Percentiles rank a stretch among this genome's conserved stretches.
phyloP scores from a whole-genome alignment of 345 rosid species.

The Hypericum perforatum region DNA sequence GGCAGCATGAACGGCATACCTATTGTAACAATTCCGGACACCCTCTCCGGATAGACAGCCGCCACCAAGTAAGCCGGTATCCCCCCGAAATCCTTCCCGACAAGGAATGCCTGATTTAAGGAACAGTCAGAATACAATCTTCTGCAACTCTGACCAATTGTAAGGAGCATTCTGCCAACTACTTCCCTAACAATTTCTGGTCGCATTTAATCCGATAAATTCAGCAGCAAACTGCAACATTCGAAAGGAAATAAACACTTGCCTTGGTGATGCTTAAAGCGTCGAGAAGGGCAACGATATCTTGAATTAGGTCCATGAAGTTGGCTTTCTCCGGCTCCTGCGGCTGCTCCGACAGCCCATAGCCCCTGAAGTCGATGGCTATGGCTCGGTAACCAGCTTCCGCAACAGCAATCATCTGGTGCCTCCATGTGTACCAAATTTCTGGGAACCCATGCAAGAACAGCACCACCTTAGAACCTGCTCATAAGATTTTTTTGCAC shows the following conservation, averaged over 20 bases:
- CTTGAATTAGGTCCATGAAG: slow-evolving; percentile 20
- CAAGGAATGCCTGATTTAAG: not conserved
- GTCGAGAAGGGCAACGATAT: slow-evolving; percentile 26
- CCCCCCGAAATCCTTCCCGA: not conserved
- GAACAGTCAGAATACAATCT: not conserved
- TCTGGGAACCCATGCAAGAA: slow-evolving; percentile 43
- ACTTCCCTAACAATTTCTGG: no score
- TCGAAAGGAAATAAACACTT: not conserved
- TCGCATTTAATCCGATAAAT: no score
- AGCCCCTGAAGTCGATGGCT: slow-evolving; percentile 33
- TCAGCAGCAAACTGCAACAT: no score
- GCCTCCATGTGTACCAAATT: slow-evolving; percentile 40
- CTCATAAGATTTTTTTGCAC: not conserved
- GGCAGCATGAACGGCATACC: not conserved
- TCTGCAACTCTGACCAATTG: no score
- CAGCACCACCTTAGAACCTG: slow-evolving; percentile 22
- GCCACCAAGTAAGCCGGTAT: not conserved
- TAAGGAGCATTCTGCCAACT: no score
- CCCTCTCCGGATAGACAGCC: not conserved
- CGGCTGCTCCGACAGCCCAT: slow-evolving; percentile 30
- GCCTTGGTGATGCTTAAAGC: slow-evolving; percentile 22
- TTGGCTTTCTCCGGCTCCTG: slow-evolving; percentile 26
- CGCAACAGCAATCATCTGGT: slow-evolving; percentile 29
- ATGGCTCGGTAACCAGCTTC: slow-evolving; percentile 23
- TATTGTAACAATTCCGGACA: not conserved